phyloP scores from a whole-genome alignment of 2,329 filamentous ascomycete genomes.

The Aspergillus chevalieri region DNA sequence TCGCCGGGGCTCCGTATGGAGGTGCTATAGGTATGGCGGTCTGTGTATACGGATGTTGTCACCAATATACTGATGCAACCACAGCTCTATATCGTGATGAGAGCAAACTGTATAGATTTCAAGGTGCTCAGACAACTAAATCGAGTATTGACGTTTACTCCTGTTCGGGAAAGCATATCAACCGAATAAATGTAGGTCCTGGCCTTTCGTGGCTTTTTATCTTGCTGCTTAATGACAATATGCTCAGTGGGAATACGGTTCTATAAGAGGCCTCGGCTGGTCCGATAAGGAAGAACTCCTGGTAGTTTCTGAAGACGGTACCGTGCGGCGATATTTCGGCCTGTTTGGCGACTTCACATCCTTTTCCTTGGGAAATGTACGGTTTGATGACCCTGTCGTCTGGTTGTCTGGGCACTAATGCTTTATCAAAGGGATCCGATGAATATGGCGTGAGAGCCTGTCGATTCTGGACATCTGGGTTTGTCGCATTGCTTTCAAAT shows the following conservation, averaged over 20 bases:
- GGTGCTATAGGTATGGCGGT: conserved; percentile 75
- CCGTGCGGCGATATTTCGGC: conserved; percentile 81
- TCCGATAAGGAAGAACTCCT: conserved; percentile 90
- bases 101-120: conserved; percentile 71
- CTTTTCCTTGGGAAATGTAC: conserved; percentile 77
- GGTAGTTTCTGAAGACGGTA: conserved; percentile 82
- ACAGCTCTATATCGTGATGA: conserved; percentile 84
- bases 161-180: conserved; percentile 80
- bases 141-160: conserved; percentile 92
- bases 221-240: neutral
- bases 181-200: conserved; percentile 58
- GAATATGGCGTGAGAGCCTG: conserved; percentile 83
- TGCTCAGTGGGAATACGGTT: conserved; percentile 74
- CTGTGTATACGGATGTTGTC: neutral
- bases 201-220: neutral
- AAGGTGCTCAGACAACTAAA: conserved; percentile 64
- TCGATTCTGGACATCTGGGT: conserved; percentile 84
- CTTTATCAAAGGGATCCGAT: conserved; percentile 59
- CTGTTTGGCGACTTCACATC: conserved; percentile 93
- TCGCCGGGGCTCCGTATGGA: conserved; percentile 85
- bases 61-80: conserved; percentile 1
- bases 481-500: conserved; percentile 85
- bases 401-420: conserved; percentile 7
- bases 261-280: conserved; percentile 87
- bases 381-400: conserved; percentile 3